Conservation (phyloP, 2,329 filamentous ascomycete genomes). For the Xylaria sp. region DNA sequence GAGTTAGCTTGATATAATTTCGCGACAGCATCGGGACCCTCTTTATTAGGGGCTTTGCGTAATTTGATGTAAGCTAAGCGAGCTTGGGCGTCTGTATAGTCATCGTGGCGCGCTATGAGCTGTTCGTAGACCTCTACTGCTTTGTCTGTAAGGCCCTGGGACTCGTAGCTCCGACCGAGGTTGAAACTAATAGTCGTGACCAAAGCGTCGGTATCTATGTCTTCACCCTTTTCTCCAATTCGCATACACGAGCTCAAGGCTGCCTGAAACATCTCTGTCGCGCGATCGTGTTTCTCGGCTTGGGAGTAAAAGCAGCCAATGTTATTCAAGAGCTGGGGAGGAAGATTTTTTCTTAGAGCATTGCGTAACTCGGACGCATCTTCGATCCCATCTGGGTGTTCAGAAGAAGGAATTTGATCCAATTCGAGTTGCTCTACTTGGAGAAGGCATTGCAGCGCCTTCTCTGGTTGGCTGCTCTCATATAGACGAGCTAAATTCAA, state of each 20-base stretch:
- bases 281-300: constrained; percentile 80
- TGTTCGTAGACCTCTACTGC: constrained; percentile 91
- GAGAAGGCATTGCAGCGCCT: constrained; percentile 89
- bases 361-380: constrained; percentile 70
- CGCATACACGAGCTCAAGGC: constrained; percentile 88
- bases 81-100: constrained; percentile 92
- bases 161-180: constrained; percentile 91
- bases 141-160: constrained; percentile 81
- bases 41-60: constrained; percentile 81
- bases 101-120: constrained; percentile 82
- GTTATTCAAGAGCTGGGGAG: constrained; percentile 94
- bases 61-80: constrained; percentile 91
- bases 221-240: constrained; percentile 78
- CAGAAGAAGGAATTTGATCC: constrained; percentile 77
- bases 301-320: constrained; percentile 97
- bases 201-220: constrained; percentile 86
- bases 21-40: constrained; percentile 85
- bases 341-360: constrained; percentile 78
- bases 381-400: constrained; percentile 68
- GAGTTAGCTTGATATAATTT: constrained; percentile 88
- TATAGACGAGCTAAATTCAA: constrained; percentile 93
- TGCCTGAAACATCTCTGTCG: constrained; percentile 91
- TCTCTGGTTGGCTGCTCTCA: constrained; percentile 85
- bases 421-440: constrained; percentile 93
- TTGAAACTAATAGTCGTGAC: constrained; percentile 98